Conservation (phyloP, 176 grass and related monocot genomes). For the Triticum dicoccoides region DNA sequence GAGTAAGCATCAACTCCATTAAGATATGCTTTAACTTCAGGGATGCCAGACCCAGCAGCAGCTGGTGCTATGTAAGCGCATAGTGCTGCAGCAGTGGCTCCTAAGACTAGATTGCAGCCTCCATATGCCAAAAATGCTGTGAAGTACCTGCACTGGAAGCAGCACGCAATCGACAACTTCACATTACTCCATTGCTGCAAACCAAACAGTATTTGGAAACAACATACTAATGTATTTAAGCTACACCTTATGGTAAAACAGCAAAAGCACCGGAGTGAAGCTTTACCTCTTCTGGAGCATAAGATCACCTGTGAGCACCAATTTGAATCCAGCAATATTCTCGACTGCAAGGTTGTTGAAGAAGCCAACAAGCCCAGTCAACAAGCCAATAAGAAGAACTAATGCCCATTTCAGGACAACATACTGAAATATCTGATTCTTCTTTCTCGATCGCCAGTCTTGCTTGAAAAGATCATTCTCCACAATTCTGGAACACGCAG, state of each 20-base stretch:
- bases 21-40: constrained; percentile 99
- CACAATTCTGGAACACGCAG: constrained; percentile 53
- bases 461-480: constrained; percentile 97
- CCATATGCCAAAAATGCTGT: constrained; percentile 71
- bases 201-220: not conserved
- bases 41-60: constrained; percentile 95
- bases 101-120: constrained; percentile 74
- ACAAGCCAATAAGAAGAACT: constrained; percentile 77
- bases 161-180: constrained; percentile 30
- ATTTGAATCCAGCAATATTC: constrained; percentile 92
- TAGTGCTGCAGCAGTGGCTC: constrained; percentile 61
- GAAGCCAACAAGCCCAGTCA: constrained; percentile 77
- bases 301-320: constrained; percentile 75
- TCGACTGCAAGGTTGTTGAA: constrained; percentile 96
- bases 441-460: constrained; percentile 90
- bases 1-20: constrained; percentile 92
- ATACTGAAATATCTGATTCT: constrained; percentile 91
- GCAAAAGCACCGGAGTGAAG: constrained; percentile 28
- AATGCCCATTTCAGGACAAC: constrained; percentile 88
- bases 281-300: constrained; percentile 80
- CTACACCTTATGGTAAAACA: not conserved
- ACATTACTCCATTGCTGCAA: constrained; percentile 34
- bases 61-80: constrained; percentile 95
- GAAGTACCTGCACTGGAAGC: constrained; percentile 86
- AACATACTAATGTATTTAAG: not conserved